Percentiles rank a stretch among this genome's conserved stretches.
Evolutionary conservation across 495 filamentous ascomycete genomes (phyloP).

Genomic region (Glonium stellatum): DNA sequence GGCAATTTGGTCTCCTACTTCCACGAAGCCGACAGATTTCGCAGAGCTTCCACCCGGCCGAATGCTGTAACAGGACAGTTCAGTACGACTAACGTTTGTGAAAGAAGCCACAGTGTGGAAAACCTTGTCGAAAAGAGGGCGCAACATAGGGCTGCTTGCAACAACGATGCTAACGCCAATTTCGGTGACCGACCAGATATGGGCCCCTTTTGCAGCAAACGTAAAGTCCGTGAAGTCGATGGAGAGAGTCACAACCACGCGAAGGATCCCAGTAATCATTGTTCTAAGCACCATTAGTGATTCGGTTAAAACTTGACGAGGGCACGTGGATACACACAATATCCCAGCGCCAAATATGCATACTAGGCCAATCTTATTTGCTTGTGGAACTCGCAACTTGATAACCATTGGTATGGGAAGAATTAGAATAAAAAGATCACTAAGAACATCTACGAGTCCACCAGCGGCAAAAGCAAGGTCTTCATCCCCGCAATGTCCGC

Average conservation of each 20-base stretch:
- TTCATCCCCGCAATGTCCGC: neutral
- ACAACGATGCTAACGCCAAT: neutral
- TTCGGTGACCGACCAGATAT: neutral
- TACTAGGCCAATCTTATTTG: neutral
- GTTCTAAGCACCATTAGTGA: neutral
- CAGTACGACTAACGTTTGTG: neutral
- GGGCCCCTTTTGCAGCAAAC: neutral
- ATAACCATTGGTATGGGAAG: neutral
- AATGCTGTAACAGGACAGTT: neutral
- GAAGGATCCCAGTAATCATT: neutral
- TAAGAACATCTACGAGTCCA: neutral
- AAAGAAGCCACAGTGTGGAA: neutral
- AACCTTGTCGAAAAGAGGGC: conserved; percentile 2
- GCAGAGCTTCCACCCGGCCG: neutral
- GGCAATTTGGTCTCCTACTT: neutral
- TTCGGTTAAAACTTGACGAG: neutral
- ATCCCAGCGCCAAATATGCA: neutral
- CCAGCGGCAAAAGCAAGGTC: neutral
- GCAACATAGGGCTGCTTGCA: neutral
- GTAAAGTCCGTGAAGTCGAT: neutral
- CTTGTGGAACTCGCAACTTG: neutral
- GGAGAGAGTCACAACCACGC: neutral
- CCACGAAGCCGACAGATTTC: neutral
- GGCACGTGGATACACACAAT: neutral
- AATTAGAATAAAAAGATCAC: neutral